phyloP scores from a whole-genome alignment of 495 filamentous ascomycete genomes.

The Rostrohypoxylon terebratum region DNA sequence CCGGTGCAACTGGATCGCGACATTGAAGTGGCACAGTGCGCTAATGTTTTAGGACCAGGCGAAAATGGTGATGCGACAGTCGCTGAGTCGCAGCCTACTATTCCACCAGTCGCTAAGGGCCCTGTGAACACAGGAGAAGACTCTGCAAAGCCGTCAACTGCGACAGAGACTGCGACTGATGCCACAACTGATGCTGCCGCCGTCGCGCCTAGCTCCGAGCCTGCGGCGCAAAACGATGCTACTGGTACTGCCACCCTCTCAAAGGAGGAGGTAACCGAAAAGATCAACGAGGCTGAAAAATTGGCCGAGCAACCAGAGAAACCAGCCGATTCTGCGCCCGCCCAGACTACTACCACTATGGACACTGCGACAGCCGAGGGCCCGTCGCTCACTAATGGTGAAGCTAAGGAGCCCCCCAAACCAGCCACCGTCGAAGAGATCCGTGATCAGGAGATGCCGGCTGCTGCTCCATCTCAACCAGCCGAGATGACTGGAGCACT shows the following conservation, averaged over 20 bases:
- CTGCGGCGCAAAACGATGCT: slow-evolving; percentile 32
- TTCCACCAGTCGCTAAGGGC: slow-evolving; percentile 34
- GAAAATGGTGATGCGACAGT: slow-evolving; percentile 38
- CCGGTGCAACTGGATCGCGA: slow-evolving; percentile 34
- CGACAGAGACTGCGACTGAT: slow-evolving; percentile 24
- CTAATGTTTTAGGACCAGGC: slow-evolving; percentile 44
- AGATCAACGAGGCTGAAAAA: slow-evolving; percentile 29
- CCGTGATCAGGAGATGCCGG: slow-evolving; percentile 38
- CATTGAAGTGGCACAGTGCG: slow-evolving; percentile 42
- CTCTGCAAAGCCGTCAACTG: slow-evolving; percentile 32
- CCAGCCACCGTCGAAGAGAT: slow-evolving; percentile 45
- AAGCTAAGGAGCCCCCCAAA: slow-evolving; percentile 36
- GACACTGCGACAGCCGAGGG: slow-evolving; percentile 29
- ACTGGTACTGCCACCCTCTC: slow-evolving; percentile 19
- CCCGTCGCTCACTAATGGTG: slow-evolving; percentile 37
- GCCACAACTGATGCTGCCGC: slow-evolving; percentile 13
- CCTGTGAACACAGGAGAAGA: slow-evolving; percentile 31
- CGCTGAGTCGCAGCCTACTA: slow-evolving; percentile 31
- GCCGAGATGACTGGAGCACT: slow-evolving; percentile 39
- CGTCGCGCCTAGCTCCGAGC: slow-evolving; percentile 29
- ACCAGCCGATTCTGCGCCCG: slow-evolving; percentile 30
- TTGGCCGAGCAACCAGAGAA: slow-evolving; percentile 41
- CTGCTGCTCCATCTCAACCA: slow-evolving; percentile 15
- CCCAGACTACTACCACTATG: slow-evolving; percentile 15
- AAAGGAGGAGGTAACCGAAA: slow-evolving; percentile 38